phyloP scores from a whole-genome alignment of 495 filamentous ascomycete species.

The Astrothelium subdiscretum region DNA sequence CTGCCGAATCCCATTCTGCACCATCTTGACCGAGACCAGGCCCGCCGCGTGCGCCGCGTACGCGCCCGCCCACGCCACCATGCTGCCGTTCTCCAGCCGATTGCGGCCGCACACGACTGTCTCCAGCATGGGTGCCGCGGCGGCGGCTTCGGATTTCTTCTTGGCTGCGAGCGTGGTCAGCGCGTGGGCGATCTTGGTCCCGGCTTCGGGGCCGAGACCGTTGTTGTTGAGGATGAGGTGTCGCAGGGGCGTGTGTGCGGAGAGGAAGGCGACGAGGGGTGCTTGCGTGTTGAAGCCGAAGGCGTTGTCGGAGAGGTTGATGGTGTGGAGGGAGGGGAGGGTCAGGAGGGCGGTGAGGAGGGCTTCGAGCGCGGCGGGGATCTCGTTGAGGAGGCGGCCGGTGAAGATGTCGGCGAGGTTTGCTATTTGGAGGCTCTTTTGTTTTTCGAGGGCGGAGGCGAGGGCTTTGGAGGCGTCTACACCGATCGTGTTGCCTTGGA shows the following conservation, averaged over 20 bases:
- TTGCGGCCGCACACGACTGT: conserved; percentile 94
- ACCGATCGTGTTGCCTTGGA: conserved; percentile 85
- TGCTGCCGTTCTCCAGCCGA: conserved; percentile 85
- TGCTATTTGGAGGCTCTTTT: conserved; percentile 70
- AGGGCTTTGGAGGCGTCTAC: conserved; percentile 75
- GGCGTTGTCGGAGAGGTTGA: conserved; percentile 95
- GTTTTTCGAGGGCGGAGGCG: conserved; percentile 63
- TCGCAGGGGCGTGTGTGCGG: conserved; percentile 71
- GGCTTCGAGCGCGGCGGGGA: conserved; percentile 74
- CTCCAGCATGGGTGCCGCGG: conserved; percentile 67
- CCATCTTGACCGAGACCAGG: conserved; percentile 86
- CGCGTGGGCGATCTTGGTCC: conserved; percentile 71
- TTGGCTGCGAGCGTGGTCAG: conserved; percentile 63
- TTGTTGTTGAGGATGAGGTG: conserved; percentile 97
- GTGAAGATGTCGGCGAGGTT: conserved; percentile 98
- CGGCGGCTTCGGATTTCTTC: conserved; percentile 63
- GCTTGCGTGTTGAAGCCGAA: conserved; percentile 77
- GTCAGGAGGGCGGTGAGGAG: conserved; percentile 79
- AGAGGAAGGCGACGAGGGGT: conserved; percentile 59
- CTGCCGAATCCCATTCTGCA: conserved; percentile 93
- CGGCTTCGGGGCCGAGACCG: conserved; percentile 85
- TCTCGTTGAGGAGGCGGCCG: conserved; percentile 82
- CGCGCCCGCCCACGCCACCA: conserved; percentile 84
- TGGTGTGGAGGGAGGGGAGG: conserved; percentile 69
- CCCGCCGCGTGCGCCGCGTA: conserved; percentile 64